Base-by-base conservation (phyloP, 2,329 filamentous ascomycete species). In the Sclerotinia trifoliorum region DNA sequence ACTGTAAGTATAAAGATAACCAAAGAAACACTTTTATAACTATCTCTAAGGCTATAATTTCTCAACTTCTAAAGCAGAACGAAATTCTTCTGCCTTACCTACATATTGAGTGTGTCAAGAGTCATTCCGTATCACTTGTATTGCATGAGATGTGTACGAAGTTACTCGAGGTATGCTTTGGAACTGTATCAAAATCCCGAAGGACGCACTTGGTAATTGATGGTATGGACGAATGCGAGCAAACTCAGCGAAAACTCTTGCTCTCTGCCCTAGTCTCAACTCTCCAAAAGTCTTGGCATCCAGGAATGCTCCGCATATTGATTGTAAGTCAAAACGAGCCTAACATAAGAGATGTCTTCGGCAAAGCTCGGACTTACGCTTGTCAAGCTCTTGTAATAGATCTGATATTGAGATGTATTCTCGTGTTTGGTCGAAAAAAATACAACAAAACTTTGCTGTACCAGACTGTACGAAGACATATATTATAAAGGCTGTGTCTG, bases 171-270 rank as follows among this genome's bases (percentile, higher is more conserved):
- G 67, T 72, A 5, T 73, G 74, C 21, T 69, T 79, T 1, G 61
- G 73, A 13, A 77, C 62, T n/a, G 57, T 69, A 19, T 58, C 55
- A 11, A 44, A 48, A 70, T 55, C 17, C 0, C 24, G 21, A 55
- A 60, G 75, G 71, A 42, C 67, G 15, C 79, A 78, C 61, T 72
- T 81, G 11, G 70, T 82, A 2, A 71, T 82, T 52, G 80, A 82
- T 69, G 81, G 81, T 0, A 65, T 82, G n/a, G 80, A 82, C 66
- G 80, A 82, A 70, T 82, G 79, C 66, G 67, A 73, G 15, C 58
- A 63, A 58, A 67, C 71, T 0, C 73, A 81, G 26, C 72, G 78
- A 46, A 77, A 76, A 58, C 67, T 75, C 21, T 75, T 81, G 19
- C 42, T 77, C 15, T 66, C 68, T 19, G 78, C 75, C 68, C 78